These are phyloP conservation scores for Eruca vesicaria DNA, from an alignment of 441 rosid genomes.

Conservation along the genomic window DNA sequence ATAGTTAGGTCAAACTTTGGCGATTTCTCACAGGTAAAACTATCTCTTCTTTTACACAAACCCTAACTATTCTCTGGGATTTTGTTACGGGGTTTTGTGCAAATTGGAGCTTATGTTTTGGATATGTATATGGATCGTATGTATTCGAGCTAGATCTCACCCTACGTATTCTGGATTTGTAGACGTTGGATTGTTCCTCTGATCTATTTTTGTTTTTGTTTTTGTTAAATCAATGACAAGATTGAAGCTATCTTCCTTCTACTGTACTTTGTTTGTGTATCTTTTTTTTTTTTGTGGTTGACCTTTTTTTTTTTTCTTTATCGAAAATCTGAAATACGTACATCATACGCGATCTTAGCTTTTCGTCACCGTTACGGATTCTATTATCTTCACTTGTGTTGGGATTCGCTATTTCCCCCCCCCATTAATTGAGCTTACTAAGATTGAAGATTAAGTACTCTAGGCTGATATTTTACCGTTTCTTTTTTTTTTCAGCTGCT, in stretches of 20 bases:
- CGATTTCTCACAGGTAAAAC: conserved; percentile 34
- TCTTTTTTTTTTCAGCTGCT: conserved; percentile 24
- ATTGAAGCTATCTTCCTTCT: conserved; percentile 4
- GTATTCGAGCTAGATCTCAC: conserved; percentile 41
- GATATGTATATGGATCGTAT: conserved; percentile 34
- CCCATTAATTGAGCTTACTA: background rate
- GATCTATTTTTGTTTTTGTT: background rate
- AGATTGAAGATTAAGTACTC: background rate
- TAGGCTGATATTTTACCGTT: background rate
- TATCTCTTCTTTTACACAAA: conserved; percentile 16
- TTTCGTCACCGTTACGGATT: conserved; percentile 35
- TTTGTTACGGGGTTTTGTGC: background rate
- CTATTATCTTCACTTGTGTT: conserved; percentile 8
- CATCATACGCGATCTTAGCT: conserved; percentile 36
- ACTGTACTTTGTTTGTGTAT: conserved; percentile 11
- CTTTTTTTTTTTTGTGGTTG: conserved; percentile 10
- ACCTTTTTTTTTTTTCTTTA: background rate
- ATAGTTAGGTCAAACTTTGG: conserved; percentile 18
- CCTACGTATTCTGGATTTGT: background rate
- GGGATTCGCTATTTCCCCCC: conserved; percentile 7
- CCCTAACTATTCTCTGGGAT: conserved; percentile 35
- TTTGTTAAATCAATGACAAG: background rate
- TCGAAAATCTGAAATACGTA: conserved; percentile 37
- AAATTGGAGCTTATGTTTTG: background rate
- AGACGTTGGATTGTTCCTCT: background rate